Percentiles rank a stretch among this genome's conserved stretches.
phyloP scores from a whole-genome alignment of 2,329 filamentous ascomycete genomes.

The Fusarium nygamai region DNA sequence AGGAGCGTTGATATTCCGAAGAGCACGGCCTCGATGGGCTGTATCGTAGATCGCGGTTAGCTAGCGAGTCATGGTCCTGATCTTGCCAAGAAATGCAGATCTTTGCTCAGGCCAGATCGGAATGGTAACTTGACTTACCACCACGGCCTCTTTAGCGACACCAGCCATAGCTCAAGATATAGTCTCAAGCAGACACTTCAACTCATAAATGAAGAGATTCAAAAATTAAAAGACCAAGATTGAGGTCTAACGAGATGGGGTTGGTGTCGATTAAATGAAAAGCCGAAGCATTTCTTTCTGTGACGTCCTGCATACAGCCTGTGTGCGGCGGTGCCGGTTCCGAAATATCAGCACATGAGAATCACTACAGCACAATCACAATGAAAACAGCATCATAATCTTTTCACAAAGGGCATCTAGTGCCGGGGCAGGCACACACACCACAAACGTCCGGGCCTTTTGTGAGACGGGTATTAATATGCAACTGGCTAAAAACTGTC shows the following conservation, averaged over 20 bases:
- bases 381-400: neutral
- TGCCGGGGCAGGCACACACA: neutral
- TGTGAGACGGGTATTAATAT: conserved; percentile 4
- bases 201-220: neutral
- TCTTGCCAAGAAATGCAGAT: neutral
- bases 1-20: conserved; percentile 36
- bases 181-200: neutral
- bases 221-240: neutral
- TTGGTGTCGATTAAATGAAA: conserved; percentile 22
- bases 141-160: conserved; percentile 32
- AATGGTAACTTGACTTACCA: conserved; percentile 25
- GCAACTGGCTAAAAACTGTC: conserved; percentile 14
- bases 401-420: neutral
- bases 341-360: neutral
- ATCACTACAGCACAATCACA: neutral
- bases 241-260: neutral
- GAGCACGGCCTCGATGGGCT: conserved; percentile 45
- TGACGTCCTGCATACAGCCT: conserved; percentile 2
- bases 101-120: neutral
- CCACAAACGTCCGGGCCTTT: neutral
- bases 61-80: neutral
- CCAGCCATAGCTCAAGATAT: conserved; percentile 7
- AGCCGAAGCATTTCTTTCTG: neutral
- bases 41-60: conserved; percentile 9
- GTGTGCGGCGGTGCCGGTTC: neutral